Base-by-base conservation (phyloP, 2,329 filamentous ascomycete species). In the Fusarium sororula region DNA sequence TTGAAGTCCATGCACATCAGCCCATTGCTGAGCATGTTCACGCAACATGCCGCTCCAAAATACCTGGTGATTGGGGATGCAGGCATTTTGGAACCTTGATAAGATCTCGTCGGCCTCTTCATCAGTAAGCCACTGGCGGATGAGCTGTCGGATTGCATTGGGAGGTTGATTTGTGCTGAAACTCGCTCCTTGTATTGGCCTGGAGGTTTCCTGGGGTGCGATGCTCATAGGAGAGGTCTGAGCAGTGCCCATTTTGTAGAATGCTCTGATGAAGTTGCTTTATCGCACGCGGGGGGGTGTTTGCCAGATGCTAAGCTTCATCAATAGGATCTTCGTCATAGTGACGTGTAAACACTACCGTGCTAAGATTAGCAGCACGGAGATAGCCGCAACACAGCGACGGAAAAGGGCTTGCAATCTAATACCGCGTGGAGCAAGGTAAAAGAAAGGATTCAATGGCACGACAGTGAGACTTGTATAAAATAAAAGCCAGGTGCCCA, bases 21-120 rank as follows among this genome's bases (percentile, higher is more conserved):
- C 73, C 74, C 73, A 77, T 44, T 61, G 28, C 50, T 75, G 63
- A 1, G 71, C 73, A 5, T 24, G 13, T n/a, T 63, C 39, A 20
- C 44, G 66, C 2, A 20, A 8, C 57, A 73, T 75, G 30, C 75
- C 75, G 24, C 66, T 78, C 75, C 66, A 78, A 20, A 78, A 42
- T 0, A 78, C 38, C 24, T 78, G 71, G 6, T 32, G 35, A 26
- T 73, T 73, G 12, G 26, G 62, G 0, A 42, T 22, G 13, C 42
- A 63, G 14, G 8, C 42, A 2, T 58, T 0, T 1, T 32, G 53
- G 7, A 63, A 58, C 2, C 37, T 45, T 7, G 20, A 35, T 0
- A 58, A 20, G 26, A 48, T 58, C 0, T 15, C 8, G 1, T 32
- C 24, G n/a, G 60, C 53, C n/a, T 63, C 53, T 18, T 30, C 0